Conservation (phyloP, 129 eudicot species). For the Helichrysum umbraculigerum region DNA sequence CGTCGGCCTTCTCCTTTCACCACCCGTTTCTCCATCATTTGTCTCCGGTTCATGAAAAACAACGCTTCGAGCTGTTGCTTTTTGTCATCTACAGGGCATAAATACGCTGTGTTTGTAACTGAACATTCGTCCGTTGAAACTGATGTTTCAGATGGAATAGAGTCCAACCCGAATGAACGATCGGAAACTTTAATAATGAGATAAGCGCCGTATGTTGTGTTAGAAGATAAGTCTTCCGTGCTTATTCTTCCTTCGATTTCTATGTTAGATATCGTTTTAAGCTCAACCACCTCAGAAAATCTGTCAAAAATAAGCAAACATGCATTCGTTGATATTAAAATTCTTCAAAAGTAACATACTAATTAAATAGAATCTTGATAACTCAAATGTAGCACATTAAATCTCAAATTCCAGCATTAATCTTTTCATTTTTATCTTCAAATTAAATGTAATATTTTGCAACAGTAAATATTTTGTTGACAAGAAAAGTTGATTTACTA, state of each 20-base stretch:
- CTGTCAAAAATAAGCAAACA: slow-evolving; percentile 25
- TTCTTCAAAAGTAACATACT: too few species aligned
- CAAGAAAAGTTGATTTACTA: neutral
- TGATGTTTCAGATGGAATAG: slow-evolving; percentile 49
- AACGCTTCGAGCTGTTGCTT: slow-evolving; percentile 36
- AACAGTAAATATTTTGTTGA: neutral
- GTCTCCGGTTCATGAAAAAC: slow-evolving; percentile 43
- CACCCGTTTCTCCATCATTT: slow-evolving; percentile 49
- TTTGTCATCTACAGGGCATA: slow-evolving; percentile 30
- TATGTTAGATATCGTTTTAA: slow-evolving; percentile 40
- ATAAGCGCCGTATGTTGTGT: slow-evolving; percentile 59
- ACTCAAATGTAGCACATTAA: neutral
- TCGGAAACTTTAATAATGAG: slow-evolving; percentile 45
- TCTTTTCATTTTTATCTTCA: neutral
- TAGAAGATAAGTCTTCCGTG: slow-evolving; percentile 42
- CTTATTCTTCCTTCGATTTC: slow-evolving; percentile 51
- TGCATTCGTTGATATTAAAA: neutral
- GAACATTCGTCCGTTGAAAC: slow-evolving; percentile 28
- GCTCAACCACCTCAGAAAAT: slow-evolving; percentile 59
- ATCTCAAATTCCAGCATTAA: neutral
- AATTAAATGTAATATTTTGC: too few species aligned
- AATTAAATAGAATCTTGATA: neutral
- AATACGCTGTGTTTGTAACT: slow-evolving; percentile 38
- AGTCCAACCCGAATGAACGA: slow-evolving; percentile 54
- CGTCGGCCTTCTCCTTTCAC: slow-evolving; percentile 29